phyloP scores from a whole-genome alignment of 2,329 filamentous ascomycete species.

The Zymoseptoria crescenta region DNA sequence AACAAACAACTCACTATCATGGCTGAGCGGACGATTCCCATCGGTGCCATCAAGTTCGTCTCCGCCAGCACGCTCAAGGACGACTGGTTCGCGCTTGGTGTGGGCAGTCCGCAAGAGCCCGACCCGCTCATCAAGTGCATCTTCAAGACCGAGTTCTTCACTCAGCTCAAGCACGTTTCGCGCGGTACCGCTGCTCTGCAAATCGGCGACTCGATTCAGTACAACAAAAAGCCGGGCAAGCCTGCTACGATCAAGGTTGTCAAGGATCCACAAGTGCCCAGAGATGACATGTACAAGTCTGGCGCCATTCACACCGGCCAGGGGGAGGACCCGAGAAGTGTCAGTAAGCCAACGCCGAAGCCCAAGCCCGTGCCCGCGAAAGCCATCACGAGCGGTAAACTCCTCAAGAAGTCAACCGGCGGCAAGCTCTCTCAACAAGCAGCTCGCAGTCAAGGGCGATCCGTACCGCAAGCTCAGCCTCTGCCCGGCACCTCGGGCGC shows the following conservation, averaged over 20 bases:
- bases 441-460: conserved; percentile 38
- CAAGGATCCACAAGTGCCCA: conserved; percentile 68
- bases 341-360: conserved; percentile 77
- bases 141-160: conserved; percentile 96
- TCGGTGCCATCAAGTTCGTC: conserved; percentile 84
- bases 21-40: conserved; percentile 70
- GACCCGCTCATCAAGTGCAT: conserved; percentile 91
- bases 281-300: conserved; percentile 87
- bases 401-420: conserved; percentile 71
- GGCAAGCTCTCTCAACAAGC: conserved; percentile 56
- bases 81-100: conserved; percentile 91
- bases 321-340: conserved; percentile 75
- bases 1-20: conserved; percentile 76
- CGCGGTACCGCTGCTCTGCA: conserved; percentile 74
- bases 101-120: conserved; percentile 82
- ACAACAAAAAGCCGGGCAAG: conserved; percentile 97
- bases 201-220: conserved; percentile 79
- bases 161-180: conserved; percentile 74
- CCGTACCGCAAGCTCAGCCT: conserved; percentile 41
- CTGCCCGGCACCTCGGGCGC: conserved; percentile 24
- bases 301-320: conserved; percentile 77
- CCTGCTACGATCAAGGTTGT: conserved; percentile 78
- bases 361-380: conserved; percentile 78
- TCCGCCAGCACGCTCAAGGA: conserved; percentile 74
- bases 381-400: conserved; percentile 86